Conservation (phyloP, 2,329 filamentous ascomycete species). For the Meredithiella fracta region DNA sequence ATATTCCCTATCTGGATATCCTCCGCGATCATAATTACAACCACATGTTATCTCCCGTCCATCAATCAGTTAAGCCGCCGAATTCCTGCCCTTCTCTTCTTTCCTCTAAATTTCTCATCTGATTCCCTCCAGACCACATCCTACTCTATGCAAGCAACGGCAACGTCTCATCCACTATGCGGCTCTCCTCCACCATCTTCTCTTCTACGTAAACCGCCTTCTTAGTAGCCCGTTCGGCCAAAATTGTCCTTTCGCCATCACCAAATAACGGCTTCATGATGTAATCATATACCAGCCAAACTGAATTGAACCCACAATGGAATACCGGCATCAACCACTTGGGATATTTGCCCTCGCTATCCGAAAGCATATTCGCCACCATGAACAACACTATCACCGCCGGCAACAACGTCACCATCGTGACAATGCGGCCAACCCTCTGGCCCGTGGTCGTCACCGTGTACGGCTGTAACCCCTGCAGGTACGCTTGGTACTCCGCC, state of each 20-base stretch:
- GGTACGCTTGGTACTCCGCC: constrained; percentile 56
- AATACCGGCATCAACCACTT: constrained; percentile 42
- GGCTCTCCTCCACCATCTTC: neutral
- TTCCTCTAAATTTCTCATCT: neutral
- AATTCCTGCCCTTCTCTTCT: neutral
- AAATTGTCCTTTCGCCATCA: constrained; percentile 57
- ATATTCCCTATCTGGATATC: neutral
- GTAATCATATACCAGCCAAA: constrained; percentile 31
- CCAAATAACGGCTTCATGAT: constrained; percentile 51
- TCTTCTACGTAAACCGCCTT: neutral
- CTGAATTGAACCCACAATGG: constrained; percentile 25
- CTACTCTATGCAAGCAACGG: neutral
- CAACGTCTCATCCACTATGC: neutral
- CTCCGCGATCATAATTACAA: neutral
- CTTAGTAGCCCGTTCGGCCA: neutral
- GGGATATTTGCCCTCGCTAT: constrained; percentile 51
- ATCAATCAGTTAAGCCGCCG: neutral
- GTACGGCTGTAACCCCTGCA: constrained; percentile 54
- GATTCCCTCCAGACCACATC: neutral
- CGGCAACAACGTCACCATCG: constrained; percentile 31
- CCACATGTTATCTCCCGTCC: neutral
- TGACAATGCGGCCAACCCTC: constrained; percentile 48
- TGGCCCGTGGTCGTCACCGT: constrained; percentile 51
- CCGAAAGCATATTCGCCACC: constrained; percentile 33
- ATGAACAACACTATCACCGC: constrained; percentile 39